Conservation (phyloP, 2,329 filamentous ascomycete species). For the Paraconiothyrium brasiliense region DNA sequence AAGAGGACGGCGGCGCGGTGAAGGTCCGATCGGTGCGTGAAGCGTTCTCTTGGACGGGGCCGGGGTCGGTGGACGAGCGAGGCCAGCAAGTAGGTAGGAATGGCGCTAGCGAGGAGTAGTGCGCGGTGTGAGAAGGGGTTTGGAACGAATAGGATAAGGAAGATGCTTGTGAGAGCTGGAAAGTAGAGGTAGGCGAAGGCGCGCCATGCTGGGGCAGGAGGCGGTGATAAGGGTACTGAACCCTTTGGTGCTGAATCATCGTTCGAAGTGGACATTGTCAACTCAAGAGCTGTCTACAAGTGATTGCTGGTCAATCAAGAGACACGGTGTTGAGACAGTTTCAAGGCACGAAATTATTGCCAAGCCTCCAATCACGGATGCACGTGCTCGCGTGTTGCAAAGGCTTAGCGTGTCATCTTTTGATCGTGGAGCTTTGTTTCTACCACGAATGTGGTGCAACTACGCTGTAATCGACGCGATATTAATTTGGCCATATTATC, state of each 20-base stretch:
- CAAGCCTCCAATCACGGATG: background rate
- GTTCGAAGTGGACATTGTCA: background rate
- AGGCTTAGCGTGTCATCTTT: background rate
- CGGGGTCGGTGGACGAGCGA: conserved; percentile 23
- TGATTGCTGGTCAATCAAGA: background rate
- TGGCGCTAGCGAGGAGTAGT: conserved; percentile 17
- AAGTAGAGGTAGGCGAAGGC: conserved; percentile 29
- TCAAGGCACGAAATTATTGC: background rate
- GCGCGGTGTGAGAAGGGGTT: conserved; percentile 8
- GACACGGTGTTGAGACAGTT: background rate
- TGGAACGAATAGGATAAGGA: conserved; percentile 16
- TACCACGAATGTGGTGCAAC: too few species aligned
- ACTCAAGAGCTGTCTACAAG: background rate
- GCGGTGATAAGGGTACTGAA: background rate
- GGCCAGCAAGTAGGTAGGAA: conserved; percentile 27
- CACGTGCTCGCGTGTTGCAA: background rate
- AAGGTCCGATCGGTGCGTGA: conserved; percentile 25
- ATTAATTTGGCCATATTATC: too few species aligned
- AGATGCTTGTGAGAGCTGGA: conserved; percentile 22
- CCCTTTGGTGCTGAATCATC: too few species aligned
- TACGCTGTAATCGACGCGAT: too few species aligned
- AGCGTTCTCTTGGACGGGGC: conserved; percentile 24
- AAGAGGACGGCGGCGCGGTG: conserved; percentile 28
- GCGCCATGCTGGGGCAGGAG: conserved; percentile 12
- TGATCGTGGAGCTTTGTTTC: too few species aligned